Evolutionary conservation across 2,329 filamentous ascomycete species (phyloP), one percentile per base, ranked within the genome.

Genomic region (Chaetomium sp.): DNA sequence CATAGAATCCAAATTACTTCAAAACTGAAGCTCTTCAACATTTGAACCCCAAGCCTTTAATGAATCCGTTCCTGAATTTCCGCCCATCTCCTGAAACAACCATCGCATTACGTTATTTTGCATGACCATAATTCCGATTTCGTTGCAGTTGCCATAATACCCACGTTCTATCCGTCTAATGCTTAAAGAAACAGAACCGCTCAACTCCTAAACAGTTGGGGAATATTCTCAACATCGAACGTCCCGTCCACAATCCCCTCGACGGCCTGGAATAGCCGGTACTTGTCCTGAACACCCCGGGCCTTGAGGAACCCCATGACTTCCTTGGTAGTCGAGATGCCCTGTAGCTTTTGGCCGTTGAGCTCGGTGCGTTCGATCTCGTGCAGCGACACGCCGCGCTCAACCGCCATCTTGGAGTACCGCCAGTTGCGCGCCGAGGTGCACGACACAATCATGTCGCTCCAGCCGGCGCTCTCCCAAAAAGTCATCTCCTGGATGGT

Each of bases 301-400:
- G 83, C 82, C 76, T 87, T 89, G 67, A 99, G 73, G 72, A 97
- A 97, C 49, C 79, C 84, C 74, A 95, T 89, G 43, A 99, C 91
- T 71, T 99, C 94, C 61, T 86, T 82, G 7, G 94, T 91, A 3
- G 94, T 99, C 64, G 86, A 86, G 0, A 91, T 97, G 40, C 94
- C 94, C 75, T 99, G 94, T 57, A 99, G 77, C 76, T 95, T 96
- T 78, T 99, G 94, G 11, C 94, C 94, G 69, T 99, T 97, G 59
- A 99, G 79, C 70, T 96, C 91, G 57, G 85, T 81, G 68, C 82
- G 80, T 77, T 99, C 94, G 44, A 99, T 86, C 71, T 97, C 90
- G 63, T 87, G 84, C 41, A 99, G 89, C 7, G 82, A 80, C 63
- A 92, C 78, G 35, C 87, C 86, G 67, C 87, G 84, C 75, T 91